Base-by-base conservation (phyloP, 2,329 filamentous ascomycete species). In the Aspergillus neotritici region DNA sequence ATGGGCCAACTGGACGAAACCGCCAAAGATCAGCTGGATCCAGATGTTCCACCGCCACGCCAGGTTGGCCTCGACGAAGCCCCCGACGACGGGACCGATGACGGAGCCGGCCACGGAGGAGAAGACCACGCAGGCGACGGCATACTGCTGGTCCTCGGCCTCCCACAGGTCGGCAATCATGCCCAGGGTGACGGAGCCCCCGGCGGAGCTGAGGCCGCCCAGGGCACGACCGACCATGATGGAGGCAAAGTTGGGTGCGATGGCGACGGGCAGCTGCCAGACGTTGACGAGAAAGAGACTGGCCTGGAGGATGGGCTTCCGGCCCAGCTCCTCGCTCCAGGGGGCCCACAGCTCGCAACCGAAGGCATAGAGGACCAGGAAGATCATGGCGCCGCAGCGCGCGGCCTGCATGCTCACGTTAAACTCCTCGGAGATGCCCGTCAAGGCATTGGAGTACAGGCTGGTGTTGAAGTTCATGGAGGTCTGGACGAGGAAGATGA, bases 331-430 rank as follows among this genome's bases (percentile, higher is more conserved):
- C 62, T 94, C 87, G 35, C 80, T 86, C 85, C 87, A 93, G 0
- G 87, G 87, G 0, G 87, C 87, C 87, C 87, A 93, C 0, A 91
- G 75, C 64, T 93, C 87, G 62, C 87, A 93, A 30, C 87, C 87
- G 61, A 93, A 90, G 31, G 86, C 87, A 62, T 94, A 93, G 2
- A 82, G 65, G 39, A 93, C 76, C 31, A 94, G 68, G 68, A 91
- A 93, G 49, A 89, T 79, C 68, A 86, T 83, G 46, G 86, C 84
- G 60, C 87, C 87, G 44, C 79, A 77, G 42, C 86, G 79, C 4
- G 83, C 86, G 4, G 77, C 80, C 62, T 87, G 84, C 21, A 70
- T 69, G 48, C 80, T 84, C 48, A 91, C 82, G 36, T 68, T 53
- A 52, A 86, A 93, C 48, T 88, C 76, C 14, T 82, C 70, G 0